Evolutionary conservation across 208 protist genomes (phyloP), one percentile per base, ranked within the genome.

Genomic region (Blastocrithidia nonstop): DNA sequence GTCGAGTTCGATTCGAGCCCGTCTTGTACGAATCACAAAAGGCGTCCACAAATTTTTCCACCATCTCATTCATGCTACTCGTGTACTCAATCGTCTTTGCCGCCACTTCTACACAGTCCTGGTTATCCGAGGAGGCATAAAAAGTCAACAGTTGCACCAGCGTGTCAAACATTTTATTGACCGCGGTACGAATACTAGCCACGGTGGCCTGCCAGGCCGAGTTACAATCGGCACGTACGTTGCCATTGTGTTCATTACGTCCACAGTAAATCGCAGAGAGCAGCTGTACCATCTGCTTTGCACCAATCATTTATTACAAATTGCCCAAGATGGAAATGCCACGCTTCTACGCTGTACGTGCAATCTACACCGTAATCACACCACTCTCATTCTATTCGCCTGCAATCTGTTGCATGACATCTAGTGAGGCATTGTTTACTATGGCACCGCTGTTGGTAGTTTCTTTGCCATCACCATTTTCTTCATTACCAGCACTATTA

Each of bases 1-100:
- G 74, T 59, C 78, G 80, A 11, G 52, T 51, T 37, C 70, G 63
- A 50, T 61, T 66, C 31, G 48, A 62, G 15, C 77, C 59, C 1
- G 61, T 47, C 59, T 85, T 77, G 65, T 88, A 89, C 31, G 52
- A 55, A 36, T 56, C 53, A 50, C 79, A 89, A 42, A 89, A 66
- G 17, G 45, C 24, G 37, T 76, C 63, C 54, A 93, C 68, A 35
- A 93, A 86, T 27, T 54, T 61, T 26, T 93, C 84, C 39, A 89
- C 74, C 32, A 71, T 86, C 52, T 93, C 84, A 50, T 69, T 68
- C 42, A 93, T 70, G 43, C 84, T 71, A 1, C 57, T 76, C 23
- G 79, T 93, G 66, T 86, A 93, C 60, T 89, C 84, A 54, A 93
- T 89, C 16, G 74, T 86, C 48, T 82, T 86, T 39, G 66, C 45